Percentiles rank a stretch among this genome's conserved stretches.
These are phyloP conservation scores for Termitomyces sp. DNA, from an alignment of 768 basidiomycete species.

Conservation along the genomic window DNA sequence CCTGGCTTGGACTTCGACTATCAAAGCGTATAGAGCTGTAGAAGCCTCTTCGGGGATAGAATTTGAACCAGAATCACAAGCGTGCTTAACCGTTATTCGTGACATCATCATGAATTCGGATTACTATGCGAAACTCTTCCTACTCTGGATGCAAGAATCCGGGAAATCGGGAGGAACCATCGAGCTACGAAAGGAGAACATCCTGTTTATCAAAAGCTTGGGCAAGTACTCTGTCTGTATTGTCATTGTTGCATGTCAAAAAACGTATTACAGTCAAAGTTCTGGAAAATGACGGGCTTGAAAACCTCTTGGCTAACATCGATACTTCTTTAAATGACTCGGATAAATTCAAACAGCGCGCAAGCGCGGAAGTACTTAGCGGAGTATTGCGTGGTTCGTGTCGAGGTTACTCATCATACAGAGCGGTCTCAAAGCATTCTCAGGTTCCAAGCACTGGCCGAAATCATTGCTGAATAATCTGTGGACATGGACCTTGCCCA, in stretches of 20 bases:
- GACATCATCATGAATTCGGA: constrained; percentile 38
- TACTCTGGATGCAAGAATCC: constrained; percentile 81
- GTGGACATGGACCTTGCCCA: constrained; percentile 68
- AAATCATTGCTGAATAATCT: constrained; percentile 43
- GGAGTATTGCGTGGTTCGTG: constrained; percentile 69
- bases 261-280: constrained; percentile 50
- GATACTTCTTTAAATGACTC: constrained; percentile 59
- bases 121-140: constrained; percentile 58
- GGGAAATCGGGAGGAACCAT: constrained; percentile 44
- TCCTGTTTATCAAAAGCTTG: constrained; percentile 34
- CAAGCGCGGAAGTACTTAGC: constrained; percentile 58
- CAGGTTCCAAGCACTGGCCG: constrained; percentile 86
- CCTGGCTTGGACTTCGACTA: constrained; percentile 60
- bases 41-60: constrained; percentile 31
- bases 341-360: constrained; percentile 85
- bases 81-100: constrained; percentile 47
- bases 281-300: constrained; percentile 48
- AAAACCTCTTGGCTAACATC: constrained; percentile 46
- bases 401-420: background rate
- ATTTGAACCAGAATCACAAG: constrained; percentile 53
- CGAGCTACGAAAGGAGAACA: constrained; percentile 53
- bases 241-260: background rate
- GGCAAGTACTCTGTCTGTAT: constrained; percentile 18
- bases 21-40: constrained; percentile 54
- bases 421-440: background rate